These are phyloP conservation scores for Aegilops speltoides DNA, from an alignment of 176 grass and related monocot species.

Conservation along the genomic window DNA sequence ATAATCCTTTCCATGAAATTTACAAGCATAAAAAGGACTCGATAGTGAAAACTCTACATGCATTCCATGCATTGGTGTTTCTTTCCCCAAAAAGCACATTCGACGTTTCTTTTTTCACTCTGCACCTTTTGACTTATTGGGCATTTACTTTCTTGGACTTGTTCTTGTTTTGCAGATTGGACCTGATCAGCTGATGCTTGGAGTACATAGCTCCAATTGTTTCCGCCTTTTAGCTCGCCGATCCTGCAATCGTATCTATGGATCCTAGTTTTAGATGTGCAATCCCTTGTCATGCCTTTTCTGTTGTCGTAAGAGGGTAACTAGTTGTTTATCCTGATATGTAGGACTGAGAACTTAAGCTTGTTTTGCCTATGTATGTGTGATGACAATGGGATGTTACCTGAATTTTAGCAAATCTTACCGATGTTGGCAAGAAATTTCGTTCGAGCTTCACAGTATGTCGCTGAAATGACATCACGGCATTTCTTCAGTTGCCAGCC, in stretches of 20 bases:
- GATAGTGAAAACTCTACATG: background rate
- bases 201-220: background rate
- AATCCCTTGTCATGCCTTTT: background rate
- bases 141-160: background rate
- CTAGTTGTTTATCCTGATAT: background rate
- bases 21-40: background rate
- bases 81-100: background rate
- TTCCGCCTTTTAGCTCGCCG: background rate
- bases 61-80: background rate
- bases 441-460: background rate
- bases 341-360: background rate
- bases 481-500: background rate
- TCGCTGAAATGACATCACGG: background rate
- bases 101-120: background rate
- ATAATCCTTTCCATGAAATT: background rate
- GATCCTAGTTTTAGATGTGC: no score
- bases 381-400: background rate
- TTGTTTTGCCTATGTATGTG: background rate
- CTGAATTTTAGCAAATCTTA: background rate
- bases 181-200: background rate
- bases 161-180: constrained; percentile 14
- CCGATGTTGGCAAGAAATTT: background rate
- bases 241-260: background rate
- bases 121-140: background rate
- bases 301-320: background rate